A percentile compares a stretch with the other conserved stretches of the same genome.
Conservation (phyloP, 2,329 filamentous ascomycete genomes). For the Colletotrichum simmondsii region DNA sequence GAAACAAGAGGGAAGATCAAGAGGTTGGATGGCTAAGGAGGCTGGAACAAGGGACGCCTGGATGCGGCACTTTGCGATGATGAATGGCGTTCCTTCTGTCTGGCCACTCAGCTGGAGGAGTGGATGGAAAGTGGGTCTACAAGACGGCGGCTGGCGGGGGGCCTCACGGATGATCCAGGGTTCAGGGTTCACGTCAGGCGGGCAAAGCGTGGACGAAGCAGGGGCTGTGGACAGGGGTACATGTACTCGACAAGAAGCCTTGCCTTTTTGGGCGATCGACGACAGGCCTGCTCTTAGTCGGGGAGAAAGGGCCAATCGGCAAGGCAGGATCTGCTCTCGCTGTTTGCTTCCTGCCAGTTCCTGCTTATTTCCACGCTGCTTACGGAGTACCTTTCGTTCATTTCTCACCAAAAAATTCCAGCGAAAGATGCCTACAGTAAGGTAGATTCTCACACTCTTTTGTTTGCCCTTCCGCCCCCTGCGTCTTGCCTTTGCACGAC, state of each 20-base stretch:
- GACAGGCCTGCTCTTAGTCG: slow-evolving; percentile 8
- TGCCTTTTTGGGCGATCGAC: slow-evolving; percentile 21
- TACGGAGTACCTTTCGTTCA: background rate
- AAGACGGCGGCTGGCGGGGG: background rate
- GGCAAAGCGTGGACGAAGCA: background rate
- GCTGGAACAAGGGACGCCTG: background rate
- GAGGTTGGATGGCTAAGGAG: background rate
- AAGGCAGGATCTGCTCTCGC: background rate
- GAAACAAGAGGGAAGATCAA: background rate
- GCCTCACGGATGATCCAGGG: background rate
- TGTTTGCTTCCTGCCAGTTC: background rate
- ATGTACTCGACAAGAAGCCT: slow-evolving; percentile 5
- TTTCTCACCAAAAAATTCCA: background rate
- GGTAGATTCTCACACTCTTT: background rate
- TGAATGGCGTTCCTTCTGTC: background rate
- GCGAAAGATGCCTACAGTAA: background rate
- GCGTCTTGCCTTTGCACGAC: background rate
- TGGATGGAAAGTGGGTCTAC: background rate
- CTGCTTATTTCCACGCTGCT: background rate
- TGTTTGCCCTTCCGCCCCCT: background rate
- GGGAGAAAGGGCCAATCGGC: slow-evolving; percentile 24
- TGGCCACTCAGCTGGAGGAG: background rate
- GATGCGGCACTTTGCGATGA: background rate
- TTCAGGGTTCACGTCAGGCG: background rate
- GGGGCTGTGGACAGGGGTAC: background rate